Percentiles rank a stretch among this genome's conserved stretches.
phyloP scores from a whole-genome alignment of 2,329 filamentous ascomycete genomes.

The Talaromyces sp. region DNA sequence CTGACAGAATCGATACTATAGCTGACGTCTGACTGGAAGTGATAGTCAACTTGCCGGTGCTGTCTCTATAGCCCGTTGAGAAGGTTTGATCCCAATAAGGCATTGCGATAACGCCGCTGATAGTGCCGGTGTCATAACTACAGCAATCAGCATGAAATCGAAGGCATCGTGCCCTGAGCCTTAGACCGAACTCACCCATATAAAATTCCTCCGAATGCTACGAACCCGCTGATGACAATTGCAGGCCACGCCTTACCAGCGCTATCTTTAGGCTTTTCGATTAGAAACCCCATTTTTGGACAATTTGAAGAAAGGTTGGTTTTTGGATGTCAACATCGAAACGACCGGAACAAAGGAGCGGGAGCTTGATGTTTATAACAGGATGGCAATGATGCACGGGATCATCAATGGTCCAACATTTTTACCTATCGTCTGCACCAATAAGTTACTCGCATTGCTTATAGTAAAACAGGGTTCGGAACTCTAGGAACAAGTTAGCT shows the following conservation, averaged over 20 bases:
- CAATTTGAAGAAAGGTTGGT: not conserved
- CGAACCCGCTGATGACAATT: constrained; percentile 8
- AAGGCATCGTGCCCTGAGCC: not conserved
- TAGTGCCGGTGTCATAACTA: constrained; percentile 19
- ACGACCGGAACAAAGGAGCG: not conserved
- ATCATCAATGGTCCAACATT: not conserved
- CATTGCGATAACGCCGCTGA: constrained; percentile 17
- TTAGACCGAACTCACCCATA: constrained; percentile 8
- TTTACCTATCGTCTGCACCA: not conserved
- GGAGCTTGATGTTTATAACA: not conserved
- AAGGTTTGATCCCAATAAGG: constrained; percentile 8
- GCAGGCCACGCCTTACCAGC: constrained; percentile 13
- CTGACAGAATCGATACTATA: constrained; percentile 81
- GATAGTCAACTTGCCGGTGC: constrained; percentile 36
- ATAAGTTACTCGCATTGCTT: not conserved
- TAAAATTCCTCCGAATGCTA: constrained; percentile 16
- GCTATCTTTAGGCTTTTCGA: constrained; percentile 12
- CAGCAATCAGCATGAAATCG: not conserved
- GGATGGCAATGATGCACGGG: not conserved
- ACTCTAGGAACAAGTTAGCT: not conserved
- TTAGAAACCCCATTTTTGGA: constrained; percentile 6
- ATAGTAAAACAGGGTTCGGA: not conserved
- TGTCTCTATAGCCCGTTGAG: constrained; percentile 19
- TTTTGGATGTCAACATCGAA: not conserved
- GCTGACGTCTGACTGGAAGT: constrained; percentile 65